Base-by-base conservation (phyloP, 345 rosid species). In the Cardiospermum halicacabum region DNA sequence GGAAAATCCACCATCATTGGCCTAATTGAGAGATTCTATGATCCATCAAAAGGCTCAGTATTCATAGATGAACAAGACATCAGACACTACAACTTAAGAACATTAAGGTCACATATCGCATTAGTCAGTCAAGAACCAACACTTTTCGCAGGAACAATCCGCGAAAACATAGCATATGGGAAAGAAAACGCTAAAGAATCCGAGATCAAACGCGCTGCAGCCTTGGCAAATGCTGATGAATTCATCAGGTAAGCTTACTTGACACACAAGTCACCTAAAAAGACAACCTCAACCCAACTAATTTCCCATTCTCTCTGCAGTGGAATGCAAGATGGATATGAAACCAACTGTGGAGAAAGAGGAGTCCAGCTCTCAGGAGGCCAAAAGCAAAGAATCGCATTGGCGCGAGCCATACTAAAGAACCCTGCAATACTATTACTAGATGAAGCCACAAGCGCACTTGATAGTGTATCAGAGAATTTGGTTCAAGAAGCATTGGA, bases 381-480 rank as follows among this genome's bases (percentile, higher is more conserved):
- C 25, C 94, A 90, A 53, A 87, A 87, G 53, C 97, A 85, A 50
- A 67, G 89, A 73, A 74, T 87, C 3, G 94, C 94, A 3, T 74
- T 87, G 0, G 92, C 97, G 13, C 83, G 90, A 0, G 90, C 94
- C 1, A 85, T 90, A 7, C 63, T 85, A 48, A 87, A 87, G 75
- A 69, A 85, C 37, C 92, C 92, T 10, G 60, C 77, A 45, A 80
- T 90, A 75, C 77, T 90, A 11, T 69, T 87, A 42, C 70, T 87
- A 21, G 95, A 90, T 27, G 95, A 90, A 66, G 92, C 95, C 0
- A 87, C 95, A 0, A 87, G 97, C 56, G 92, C 92, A 13, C 81
- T 84, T 9, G 89, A 86, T 57, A 86, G 84, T 40, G 68, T 80
- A 4, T 86, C 89, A 5, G 89, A 84, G 42, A 80, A 72, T 66